Conservation (phyloP, 306 rosid genomes). For the Trifolium subterraneum region DNA sequence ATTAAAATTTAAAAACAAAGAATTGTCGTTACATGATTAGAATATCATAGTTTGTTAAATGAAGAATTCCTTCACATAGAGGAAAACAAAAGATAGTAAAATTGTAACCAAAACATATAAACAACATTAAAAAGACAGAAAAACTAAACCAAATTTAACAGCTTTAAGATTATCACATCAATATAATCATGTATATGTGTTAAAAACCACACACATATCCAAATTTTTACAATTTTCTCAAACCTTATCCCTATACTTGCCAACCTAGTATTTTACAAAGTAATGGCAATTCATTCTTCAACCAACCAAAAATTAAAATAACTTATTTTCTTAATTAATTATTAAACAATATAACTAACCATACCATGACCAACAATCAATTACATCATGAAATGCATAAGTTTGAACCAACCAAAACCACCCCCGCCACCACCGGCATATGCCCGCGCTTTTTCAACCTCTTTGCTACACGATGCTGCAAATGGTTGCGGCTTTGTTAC, state of each 20-base stretch:
- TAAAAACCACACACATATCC: conserved; percentile 7
- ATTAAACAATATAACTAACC: conserved; percentile 11
- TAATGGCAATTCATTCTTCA: neutral
- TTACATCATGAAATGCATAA: conserved; percentile 66
- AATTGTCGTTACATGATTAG: neutral
- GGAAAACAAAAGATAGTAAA: neutral
- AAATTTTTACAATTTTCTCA: conserved; percentile 29
- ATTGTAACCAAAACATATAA: neutral
- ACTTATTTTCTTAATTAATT: neutral
- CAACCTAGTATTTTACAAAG: conserved; percentile 34
- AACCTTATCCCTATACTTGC: conserved; percentile 9
- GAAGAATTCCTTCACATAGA: neutral
- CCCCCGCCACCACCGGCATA: conserved; percentile 23
- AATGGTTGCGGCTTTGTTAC: conserved; percentile 39
- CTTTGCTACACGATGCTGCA: conserved; percentile 59
- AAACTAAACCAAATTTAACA: neutral
- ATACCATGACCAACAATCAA: neutral
- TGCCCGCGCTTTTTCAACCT: conserved; percentile 49
- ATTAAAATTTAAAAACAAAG: neutral
- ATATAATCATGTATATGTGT: neutral
- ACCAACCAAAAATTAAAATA: neutral
- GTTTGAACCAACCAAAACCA: conserved; percentile 66
- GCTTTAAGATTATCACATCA: conserved; percentile 15
- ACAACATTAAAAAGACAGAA: neutral
- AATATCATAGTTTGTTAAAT: neutral